Percentiles rank a stretch among this genome's conserved stretches.
These are phyloP conservation scores for Tetrapisispora taiwanensis DNA, from an alignment of 805 yeast species.

Conservation along the genomic window DNA sequence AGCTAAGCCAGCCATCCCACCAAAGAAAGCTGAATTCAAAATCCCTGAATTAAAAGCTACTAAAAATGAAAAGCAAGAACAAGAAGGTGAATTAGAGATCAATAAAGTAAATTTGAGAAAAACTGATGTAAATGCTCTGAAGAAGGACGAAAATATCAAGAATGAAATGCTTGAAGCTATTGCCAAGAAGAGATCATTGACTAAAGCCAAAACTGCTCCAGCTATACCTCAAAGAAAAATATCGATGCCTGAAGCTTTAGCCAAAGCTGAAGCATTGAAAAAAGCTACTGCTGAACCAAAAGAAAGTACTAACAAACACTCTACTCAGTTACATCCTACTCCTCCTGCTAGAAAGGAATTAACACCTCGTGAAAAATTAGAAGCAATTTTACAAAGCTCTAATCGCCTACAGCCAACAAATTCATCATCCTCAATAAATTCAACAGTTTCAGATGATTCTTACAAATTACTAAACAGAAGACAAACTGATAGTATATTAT, in stretches of 20 bases:
- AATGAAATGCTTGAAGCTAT: constrained; percentile 17
- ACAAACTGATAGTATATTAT: constrained; percentile 1
- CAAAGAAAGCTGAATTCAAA: constrained; percentile 4
- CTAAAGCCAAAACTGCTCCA: constrained; percentile 12
- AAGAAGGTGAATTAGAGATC: neutral
- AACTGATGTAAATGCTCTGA: constrained; percentile 4
- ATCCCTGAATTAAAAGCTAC: constrained; percentile 13
- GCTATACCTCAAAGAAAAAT: constrained; percentile 21
- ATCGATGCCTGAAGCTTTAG: constrained; percentile 23
- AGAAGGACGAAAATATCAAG: constrained; percentile 3
- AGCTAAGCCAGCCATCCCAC: constrained; percentile 10
- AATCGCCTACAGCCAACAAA: neutral
- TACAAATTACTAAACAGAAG: neutral
- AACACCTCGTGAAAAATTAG: constrained; percentile 6
- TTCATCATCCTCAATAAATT: neutral
- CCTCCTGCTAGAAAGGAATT: neutral
- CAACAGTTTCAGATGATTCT: neutral
- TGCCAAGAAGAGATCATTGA: constrained; percentile 2
- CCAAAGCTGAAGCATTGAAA: constrained; percentile 13
- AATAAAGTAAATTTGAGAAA: constrained; percentile 5
- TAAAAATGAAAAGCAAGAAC: neutral
- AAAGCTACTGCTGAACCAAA: neutral
- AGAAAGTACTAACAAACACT: neutral
- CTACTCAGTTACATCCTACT: neutral
- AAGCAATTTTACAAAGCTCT: constrained; percentile 9